Evolutionary conservation across 2,329 filamentous ascomycete genomes (phyloP).

Genomic region (Aspergillus terreus): DNA sequence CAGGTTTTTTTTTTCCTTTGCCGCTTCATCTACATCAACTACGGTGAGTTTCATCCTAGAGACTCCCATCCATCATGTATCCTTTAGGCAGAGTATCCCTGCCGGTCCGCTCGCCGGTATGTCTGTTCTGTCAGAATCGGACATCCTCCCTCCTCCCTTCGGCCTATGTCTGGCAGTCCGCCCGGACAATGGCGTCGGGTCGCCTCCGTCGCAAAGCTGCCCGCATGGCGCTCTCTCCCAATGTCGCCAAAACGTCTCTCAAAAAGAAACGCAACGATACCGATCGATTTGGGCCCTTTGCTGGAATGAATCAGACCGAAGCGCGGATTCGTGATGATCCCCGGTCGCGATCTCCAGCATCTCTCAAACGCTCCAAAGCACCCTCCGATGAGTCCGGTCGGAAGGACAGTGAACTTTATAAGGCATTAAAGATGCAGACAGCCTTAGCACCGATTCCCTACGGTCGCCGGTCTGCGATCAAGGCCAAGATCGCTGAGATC

Average conservation of each 20-base stretch:
- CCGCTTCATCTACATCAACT: slow-evolving; percentile 1
- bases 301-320: slow-evolving; percentile 55
- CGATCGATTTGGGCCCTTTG: slow-evolving; percentile 53
- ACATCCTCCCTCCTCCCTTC: slow-evolving; percentile 15
- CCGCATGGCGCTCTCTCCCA: slow-evolving; percentile 37
- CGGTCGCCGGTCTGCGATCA: slow-evolving; percentile 58
- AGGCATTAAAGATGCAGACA: slow-evolving; percentile 92
- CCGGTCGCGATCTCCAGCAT: slow-evolving; percentile 34
- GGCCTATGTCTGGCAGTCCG: slow-evolving; percentile 23
- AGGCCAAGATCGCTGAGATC: slow-evolving; percentile 61
- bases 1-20: slow-evolving; percentile 8
- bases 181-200: slow-evolving; percentile 30
- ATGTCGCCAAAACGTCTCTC: slow-evolving; percentile 25
- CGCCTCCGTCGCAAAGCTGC: slow-evolving; percentile 32
- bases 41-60: neutral
- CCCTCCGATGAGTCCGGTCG: slow-evolving; percentile 30
- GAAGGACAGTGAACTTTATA: slow-evolving; percentile 55
- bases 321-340: slow-evolving; percentile 44
- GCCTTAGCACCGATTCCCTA: slow-evolving; percentile 75
- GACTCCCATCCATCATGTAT: slow-evolving; percentile 13
- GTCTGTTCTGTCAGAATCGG: slow-evolving; percentile 31
- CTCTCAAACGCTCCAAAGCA: slow-evolving; percentile 40
- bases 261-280: slow-evolving; percentile 38
- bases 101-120: slow-evolving; percentile 26
- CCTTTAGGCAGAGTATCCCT: slow-evolving; percentile 26